Conservation (phyloP, 2,329 filamentous ascomycete genomes). For the Calonectria pseudoturangicola region DNA sequence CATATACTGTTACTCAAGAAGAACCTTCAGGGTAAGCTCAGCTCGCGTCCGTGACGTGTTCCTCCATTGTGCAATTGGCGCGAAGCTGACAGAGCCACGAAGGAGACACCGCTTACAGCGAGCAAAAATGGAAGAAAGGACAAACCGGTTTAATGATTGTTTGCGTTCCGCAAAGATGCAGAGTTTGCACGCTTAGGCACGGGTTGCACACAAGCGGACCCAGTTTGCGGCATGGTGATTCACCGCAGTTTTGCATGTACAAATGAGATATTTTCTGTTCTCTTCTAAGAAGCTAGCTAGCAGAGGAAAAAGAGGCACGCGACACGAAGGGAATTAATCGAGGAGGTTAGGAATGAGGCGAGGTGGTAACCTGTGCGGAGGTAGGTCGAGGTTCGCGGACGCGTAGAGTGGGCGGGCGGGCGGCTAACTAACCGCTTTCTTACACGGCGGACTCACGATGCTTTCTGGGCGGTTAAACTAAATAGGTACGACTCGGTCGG, state of each 20-base stretch:
- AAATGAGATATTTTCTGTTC: not conserved
- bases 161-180: not conserved
- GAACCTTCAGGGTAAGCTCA: constrained; percentile 17
- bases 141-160: not conserved
- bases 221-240: not conserved
- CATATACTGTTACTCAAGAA: not conserved
- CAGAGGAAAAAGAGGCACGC: constrained; percentile 3
- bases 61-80: not conserved
- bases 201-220: not conserved
- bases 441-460: constrained; percentile 16
- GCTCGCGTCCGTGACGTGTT: constrained; percentile 9
- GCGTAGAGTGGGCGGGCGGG: constrained; percentile 20
- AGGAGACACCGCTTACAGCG: not conserved
- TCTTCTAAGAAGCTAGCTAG: not conserved
- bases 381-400: constrained; percentile 17
- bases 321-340: constrained; percentile 10
- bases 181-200: not conserved
- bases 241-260: not conserved
- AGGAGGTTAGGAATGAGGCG: constrained; percentile 9
- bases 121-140: too few species aligned
- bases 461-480: constrained; percentile 1
- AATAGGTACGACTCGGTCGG: not conserved
- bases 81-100: not conserved
- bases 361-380: constrained; percentile 21
- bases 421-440: constrained; percentile 30